Evolutionary conservation across 345 rosid genomes (phyloP).

Genomic region (Anacardium occidentale): DNA sequence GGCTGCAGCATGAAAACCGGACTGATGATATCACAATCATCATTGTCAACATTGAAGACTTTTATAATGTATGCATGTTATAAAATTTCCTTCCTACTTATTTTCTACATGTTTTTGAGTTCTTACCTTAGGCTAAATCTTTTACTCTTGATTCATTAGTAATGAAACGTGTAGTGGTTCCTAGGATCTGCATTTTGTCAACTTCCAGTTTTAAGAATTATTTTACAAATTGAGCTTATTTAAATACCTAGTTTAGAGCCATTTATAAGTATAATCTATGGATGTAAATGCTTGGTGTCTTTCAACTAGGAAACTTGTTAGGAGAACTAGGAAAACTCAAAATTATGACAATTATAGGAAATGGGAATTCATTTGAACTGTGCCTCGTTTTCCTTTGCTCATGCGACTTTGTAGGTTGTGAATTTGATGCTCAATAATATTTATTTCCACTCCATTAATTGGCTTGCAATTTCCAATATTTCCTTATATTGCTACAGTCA

Average conservation of each 20-base stretch:
- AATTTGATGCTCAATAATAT: background rate
- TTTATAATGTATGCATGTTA: slow-evolving; percentile 47
- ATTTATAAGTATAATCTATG: background rate
- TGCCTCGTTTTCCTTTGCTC: background rate
- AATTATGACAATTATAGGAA: background rate
- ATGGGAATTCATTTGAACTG: slow-evolving; percentile 5
- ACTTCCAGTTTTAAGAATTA: background rate
- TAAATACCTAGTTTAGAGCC: background rate
- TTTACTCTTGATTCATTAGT: background rate
- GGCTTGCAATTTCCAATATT: slow-evolving; percentile 10
- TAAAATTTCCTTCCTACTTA: slow-evolving; percentile 12
- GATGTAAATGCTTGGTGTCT: background rate
- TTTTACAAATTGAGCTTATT: background rate
- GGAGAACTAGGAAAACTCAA: background rate
- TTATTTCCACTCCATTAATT: slow-evolving; percentile 1
- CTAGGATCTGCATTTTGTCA: background rate
- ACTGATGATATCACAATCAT: slow-evolving; percentile 97
- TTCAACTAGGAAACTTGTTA: background rate
- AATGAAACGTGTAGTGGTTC: background rate
- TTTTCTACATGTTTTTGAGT: background rate
- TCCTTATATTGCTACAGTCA: slow-evolving; percentile 31
- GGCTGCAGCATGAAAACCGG: slow-evolving; percentile 87
- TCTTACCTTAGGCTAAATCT: background rate
- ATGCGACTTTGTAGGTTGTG: background rate
- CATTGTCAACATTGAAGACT: slow-evolving; percentile 76